These are phyloP conservation scores for Fraxinus platypoda DNA, from an alignment of 305 asterid genomes.

Conservation along the genomic window DNA sequence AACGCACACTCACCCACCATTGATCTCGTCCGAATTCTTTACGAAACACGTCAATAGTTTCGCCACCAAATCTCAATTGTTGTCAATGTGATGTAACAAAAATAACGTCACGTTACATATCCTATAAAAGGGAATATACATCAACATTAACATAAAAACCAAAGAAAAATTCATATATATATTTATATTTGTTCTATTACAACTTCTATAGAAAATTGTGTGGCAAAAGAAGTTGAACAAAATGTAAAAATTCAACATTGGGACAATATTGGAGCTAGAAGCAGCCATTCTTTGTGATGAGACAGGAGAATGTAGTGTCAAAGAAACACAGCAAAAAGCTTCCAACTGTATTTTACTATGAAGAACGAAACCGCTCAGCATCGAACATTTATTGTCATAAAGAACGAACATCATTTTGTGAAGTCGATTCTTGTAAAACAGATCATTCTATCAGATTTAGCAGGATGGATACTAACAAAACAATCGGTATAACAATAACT, in stretches of 20 bases:
- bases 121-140: neutral
- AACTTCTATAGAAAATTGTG: neutral
- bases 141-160: neutral
- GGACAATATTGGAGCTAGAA: too few species aligned
- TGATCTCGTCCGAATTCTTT: neutral
- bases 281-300: neutral
- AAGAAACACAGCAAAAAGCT: constrained; percentile 1
- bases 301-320: neutral
- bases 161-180: neutral
- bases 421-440: constrained; percentile 11
- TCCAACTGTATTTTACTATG: constrained; percentile 8
- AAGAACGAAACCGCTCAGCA: constrained; percentile 12
- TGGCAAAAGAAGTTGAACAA: neutral
- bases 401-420: constrained; percentile 24
- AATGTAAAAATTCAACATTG: neutral
- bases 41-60: neutral
- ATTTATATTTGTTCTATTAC: too few species aligned
- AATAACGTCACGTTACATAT: too few species aligned
- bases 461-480: constrained; percentile 37
- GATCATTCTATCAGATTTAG: constrained; percentile 33
- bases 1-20: too few species aligned
- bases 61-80: neutral
- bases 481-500: constrained; percentile 25
- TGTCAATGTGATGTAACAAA: too few species aligned
- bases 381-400: constrained; percentile 14